Conservation (phyloP, 768 basidiomycete genomes). For the Gelatoporia subvermispora region DNA sequence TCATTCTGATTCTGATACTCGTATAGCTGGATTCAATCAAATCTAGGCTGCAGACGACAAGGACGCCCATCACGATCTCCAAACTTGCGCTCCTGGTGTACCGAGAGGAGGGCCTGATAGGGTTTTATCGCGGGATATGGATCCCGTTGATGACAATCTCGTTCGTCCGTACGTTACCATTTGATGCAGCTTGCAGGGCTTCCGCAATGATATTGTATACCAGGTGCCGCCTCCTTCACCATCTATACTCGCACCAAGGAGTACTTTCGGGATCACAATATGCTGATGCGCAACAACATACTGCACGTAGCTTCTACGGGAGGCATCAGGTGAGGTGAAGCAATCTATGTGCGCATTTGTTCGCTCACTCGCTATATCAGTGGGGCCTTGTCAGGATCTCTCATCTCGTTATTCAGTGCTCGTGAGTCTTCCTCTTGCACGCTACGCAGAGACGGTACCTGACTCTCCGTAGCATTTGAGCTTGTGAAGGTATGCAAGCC, state of each 20-base stretch:
- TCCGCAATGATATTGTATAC: neutral
- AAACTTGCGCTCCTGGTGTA: conserved; percentile 69
- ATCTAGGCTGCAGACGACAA: conserved; percentile 84
- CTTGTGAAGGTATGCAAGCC: conserved; percentile 74
- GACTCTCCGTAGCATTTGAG: conserved; percentile 84
- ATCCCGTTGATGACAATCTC: conserved; percentile 94
- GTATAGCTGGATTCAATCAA: conserved; percentile 88
- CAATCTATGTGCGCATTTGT: neutral
- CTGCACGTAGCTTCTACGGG: conserved; percentile 73
- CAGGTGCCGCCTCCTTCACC: conserved; percentile 87
- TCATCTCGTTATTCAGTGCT: conserved; percentile 86
- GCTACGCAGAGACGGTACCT: too few species aligned
- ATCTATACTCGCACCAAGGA: conserved; percentile 87
- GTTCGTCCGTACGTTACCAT: conserved; percentile 75
- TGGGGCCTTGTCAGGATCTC: conserved; percentile 82
- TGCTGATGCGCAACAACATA: conserved; percentile 53
- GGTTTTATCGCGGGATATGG: conserved; percentile 89
- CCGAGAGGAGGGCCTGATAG: conserved; percentile 79
- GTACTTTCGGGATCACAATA: conserved; percentile 52
- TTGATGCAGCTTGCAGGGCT: neutral
- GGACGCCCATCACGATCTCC: conserved; percentile 68
- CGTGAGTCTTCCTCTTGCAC: conserved; percentile 67
- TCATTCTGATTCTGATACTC: neutral
- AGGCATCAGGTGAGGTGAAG: conserved; percentile 43
- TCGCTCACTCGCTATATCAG: conserved; percentile 20